These are phyloP conservation scores for Acanthochlamys bracteata DNA, from an alignment of 106 monocot species.

Conservation along the genomic window DNA sequence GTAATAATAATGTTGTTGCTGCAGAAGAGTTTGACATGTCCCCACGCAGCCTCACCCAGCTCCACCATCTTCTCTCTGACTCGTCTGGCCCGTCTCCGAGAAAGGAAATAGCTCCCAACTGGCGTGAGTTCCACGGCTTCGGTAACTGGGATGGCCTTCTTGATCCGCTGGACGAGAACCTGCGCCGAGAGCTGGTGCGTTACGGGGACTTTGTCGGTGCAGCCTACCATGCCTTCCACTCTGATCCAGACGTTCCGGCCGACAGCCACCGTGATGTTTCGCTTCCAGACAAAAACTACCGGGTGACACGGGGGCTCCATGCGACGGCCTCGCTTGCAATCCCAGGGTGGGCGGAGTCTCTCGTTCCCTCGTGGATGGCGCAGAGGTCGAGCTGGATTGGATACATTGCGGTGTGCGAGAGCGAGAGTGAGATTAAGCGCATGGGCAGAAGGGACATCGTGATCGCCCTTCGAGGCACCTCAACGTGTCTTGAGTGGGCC, in stretches of 20 bases:
- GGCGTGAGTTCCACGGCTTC: constrained; percentile 62
- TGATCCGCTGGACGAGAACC: constrained; percentile 66
- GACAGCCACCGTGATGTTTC: constrained; percentile 7
- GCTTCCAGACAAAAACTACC: constrained; percentile 47
- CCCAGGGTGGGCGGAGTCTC: constrained; percentile 24
- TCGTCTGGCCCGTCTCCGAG: constrained; percentile 51
- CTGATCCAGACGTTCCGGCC: constrained; percentile 11
- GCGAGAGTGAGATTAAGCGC: constrained; percentile 33
- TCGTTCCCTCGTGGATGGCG: constrained; percentile 12
- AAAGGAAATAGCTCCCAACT: constrained; percentile 22
- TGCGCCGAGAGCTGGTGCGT: constrained; percentile 87
- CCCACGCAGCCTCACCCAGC: constrained; percentile 35
- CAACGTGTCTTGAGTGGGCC: constrained; percentile 66
- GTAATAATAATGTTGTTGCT: not conserved
- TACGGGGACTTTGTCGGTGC: constrained; percentile 81
- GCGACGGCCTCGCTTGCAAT: constrained; percentile 67
- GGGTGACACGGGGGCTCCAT: constrained; percentile 44
- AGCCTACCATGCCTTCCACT: constrained; percentile 64
- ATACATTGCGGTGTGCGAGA: constrained; percentile 57
- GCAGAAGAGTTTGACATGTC: constrained; percentile 32
- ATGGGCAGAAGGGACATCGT: constrained; percentile 72
- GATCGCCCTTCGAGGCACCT: constrained; percentile 66
- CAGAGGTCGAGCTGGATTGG: constrained; percentile 64
- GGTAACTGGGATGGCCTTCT: constrained; percentile 62
- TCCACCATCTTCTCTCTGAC: constrained; percentile 45